These are phyloP conservation scores for Kodamaea neixiangensis DNA, from an alignment of 805 yeast species.

Conservation along the genomic window DNA sequence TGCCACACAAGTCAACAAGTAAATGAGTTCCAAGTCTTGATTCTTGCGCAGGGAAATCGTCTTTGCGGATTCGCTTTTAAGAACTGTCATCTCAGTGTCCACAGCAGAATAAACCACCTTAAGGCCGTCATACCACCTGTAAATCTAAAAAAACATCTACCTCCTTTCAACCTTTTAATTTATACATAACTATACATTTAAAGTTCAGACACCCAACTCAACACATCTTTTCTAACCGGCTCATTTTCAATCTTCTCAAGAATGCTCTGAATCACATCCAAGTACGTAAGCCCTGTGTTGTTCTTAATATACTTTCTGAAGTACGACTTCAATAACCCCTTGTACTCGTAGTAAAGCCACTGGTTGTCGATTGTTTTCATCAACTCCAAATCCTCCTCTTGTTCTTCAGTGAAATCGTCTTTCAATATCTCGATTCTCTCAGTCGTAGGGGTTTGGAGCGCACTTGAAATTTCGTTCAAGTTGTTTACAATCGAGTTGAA, in stretches of 20 bases:
- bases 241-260: slow-evolving; percentile 23
- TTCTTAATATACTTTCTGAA: slow-evolving; percentile 30
- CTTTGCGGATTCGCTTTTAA: too few species aligned
- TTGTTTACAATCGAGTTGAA: slow-evolving; percentile 31
- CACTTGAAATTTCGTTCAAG: slow-evolving; percentile 26
- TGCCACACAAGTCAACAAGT: too few species aligned
- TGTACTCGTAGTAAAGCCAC: slow-evolving; percentile 46
- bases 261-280: slow-evolving; percentile 18
- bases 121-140: too few species aligned
- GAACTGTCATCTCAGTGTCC: too few species aligned
- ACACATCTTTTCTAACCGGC: slow-evolving; percentile 23
- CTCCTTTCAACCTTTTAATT: neutral
- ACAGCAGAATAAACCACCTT: too few species aligned
- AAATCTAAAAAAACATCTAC: too few species aligned
- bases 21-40: too few species aligned
- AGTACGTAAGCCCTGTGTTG: slow-evolving; percentile 12
- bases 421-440: slow-evolving; percentile 26
- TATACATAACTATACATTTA: neutral
- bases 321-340: slow-evolving; percentile 42
- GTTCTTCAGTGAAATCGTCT: slow-evolving; percentile 27
- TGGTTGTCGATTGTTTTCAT: slow-evolving; percentile 33
- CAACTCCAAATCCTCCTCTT: slow-evolving; percentile 23
- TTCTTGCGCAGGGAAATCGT: too few species aligned
- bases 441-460: slow-evolving; percentile 16
- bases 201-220: slow-evolving; percentile 22